A percentile compares a stretch with the other conserved stretches of the same genome.
phyloP scores from a whole-genome alignment of 768 basidiomycete genomes.

The Mycena olivaceomarginata region DNA sequence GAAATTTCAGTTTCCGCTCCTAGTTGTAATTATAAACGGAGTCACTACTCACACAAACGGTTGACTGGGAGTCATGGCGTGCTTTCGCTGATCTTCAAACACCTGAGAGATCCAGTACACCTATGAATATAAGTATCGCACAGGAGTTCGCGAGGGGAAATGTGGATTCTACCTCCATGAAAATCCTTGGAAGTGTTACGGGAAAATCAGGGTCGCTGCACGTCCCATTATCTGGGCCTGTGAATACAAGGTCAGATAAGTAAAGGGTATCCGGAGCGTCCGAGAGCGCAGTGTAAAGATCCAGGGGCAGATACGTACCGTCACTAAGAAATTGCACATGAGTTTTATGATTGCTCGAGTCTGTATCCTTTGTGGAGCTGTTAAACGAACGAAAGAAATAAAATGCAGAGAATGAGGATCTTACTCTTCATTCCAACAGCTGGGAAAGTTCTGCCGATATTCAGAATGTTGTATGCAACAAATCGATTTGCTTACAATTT shows the following conservation, averaged over 20 bases:
- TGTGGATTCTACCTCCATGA: constrained; percentile 56
- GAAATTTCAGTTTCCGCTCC: background rate
- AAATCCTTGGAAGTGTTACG: constrained; percentile 63
- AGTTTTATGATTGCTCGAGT: constrained; percentile 62
- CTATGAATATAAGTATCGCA: constrained; percentile 21
- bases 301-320: too few species aligned
- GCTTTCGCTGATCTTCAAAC: constrained; percentile 51
- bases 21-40: background rate
- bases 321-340: constrained; percentile 61
- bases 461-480: background rate
- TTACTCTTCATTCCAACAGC: constrained; percentile 44
- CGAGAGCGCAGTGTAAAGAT: too few species aligned
- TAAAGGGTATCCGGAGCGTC: too few species aligned
- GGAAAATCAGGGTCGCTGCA: constrained; percentile 61
- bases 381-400: background rate
- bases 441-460: constrained; percentile 40
- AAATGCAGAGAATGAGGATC: background rate
- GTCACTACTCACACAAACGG: constrained; percentile 53
- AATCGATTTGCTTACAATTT: constrained; percentile 24
- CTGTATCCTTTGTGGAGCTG: constrained; percentile 53
- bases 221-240: constrained; percentile 63
- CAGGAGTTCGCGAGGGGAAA: background rate
- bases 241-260: constrained; percentile 3
- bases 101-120: constrained; percentile 52
- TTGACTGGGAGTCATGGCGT: constrained; percentile 51